phyloP scores from a whole-genome alignment of 176 grass and related monocot species.

The Aechmea fasciata region DNA sequence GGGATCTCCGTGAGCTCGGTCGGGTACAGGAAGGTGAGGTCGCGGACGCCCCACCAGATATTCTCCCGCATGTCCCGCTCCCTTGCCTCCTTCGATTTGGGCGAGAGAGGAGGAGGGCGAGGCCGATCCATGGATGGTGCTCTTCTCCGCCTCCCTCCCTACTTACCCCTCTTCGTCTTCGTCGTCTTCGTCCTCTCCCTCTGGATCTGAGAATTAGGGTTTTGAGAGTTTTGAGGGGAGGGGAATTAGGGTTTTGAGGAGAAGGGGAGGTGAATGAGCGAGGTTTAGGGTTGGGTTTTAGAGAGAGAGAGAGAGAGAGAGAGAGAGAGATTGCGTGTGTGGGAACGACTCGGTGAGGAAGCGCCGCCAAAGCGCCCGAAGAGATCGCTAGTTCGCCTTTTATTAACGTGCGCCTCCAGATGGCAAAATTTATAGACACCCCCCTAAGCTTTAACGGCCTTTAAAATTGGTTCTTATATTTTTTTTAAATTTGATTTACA shows the following conservation, averaged over 20 bases:
- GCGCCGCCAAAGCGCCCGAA: no score
- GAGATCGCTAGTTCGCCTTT: no score
- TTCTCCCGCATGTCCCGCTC: no score
- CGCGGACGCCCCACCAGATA: slow-evolving; percentile 9
- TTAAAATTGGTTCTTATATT: no score
- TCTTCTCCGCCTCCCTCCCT: slow-evolving; percentile 33
- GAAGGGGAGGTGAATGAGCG: slow-evolving; percentile 5
- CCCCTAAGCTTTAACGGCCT: no score
- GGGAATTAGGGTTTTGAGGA: slow-evolving; percentile 15
- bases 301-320: background rate
- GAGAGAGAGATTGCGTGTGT: background rate
- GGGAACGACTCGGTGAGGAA: background rate
- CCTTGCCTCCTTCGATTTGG: background rate
- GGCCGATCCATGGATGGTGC: slow-evolving; percentile 42
- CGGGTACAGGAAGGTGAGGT: slow-evolving; percentile 23
- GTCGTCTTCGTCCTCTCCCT: slow-evolving; percentile 5
- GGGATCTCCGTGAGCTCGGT: slow-evolving; percentile 18
- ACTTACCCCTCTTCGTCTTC: slow-evolving; percentile 1
- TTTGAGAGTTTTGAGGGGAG: slow-evolving; percentile 15
- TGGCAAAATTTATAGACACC: no score
- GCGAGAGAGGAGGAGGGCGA: slow-evolving; percentile 37
- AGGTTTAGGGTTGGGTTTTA: background rate
- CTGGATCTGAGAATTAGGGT: slow-evolving; percentile 20
- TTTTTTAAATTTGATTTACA: no score
- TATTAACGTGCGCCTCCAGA: no score